Evolutionary conservation across 2,329 filamentous ascomycete genomes (phyloP).

Genomic region (Daldinia sp.): DNA sequence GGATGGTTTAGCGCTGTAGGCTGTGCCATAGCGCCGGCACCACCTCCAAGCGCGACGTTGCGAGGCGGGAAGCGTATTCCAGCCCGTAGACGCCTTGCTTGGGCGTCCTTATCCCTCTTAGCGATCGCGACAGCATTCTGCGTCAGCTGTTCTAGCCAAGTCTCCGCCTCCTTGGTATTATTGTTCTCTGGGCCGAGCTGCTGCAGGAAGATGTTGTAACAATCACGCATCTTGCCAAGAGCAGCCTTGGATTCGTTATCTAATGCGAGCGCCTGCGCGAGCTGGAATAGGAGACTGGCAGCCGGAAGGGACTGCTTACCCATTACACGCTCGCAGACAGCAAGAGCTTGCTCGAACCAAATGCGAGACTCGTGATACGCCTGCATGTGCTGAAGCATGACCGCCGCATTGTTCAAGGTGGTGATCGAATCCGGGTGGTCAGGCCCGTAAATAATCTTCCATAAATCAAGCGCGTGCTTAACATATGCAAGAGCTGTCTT

Average conservation of each 20-base stretch:
- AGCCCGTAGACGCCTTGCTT: slow-evolving; percentile 75
- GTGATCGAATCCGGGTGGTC: slow-evolving; percentile 98
- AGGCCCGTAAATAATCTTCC: slow-evolving; percentile 95
- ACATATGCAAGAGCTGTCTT: slow-evolving; percentile 86
- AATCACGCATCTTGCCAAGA: slow-evolving; percentile 93
- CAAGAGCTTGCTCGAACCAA: slow-evolving; percentile 95
- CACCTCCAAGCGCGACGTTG: slow-evolving; percentile 65
- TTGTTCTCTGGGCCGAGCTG: slow-evolving; percentile 90
- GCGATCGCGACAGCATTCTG: slow-evolving; percentile 94
- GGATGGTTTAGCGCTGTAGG: slow-evolving; percentile 43
- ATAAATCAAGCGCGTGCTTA: slow-evolving; percentile 90
- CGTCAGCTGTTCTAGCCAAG: slow-evolving; percentile 94
- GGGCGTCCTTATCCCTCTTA: slow-evolving; percentile 88
- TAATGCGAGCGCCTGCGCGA: slow-evolving; percentile 93
- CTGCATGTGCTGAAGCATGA: slow-evolving; percentile 97
- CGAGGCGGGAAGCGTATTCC: slow-evolving; percentile 73
- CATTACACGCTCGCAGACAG: slow-evolving; percentile 88
- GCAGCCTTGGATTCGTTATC: slow-evolving; percentile 94
- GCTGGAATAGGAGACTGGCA: slow-evolving; percentile 94
- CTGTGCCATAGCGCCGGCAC: slow-evolving; percentile 48
- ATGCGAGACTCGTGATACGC: slow-evolving; percentile 92
- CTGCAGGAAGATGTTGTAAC: slow-evolving; percentile 91
- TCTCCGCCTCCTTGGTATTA: slow-evolving; percentile 98
- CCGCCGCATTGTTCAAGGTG: slow-evolving; percentile 96
- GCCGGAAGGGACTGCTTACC: slow-evolving; percentile 91